Base-by-base conservation (phyloP, 2,329 filamentous ascomycete species). In the Helotiales sp. region DNA sequence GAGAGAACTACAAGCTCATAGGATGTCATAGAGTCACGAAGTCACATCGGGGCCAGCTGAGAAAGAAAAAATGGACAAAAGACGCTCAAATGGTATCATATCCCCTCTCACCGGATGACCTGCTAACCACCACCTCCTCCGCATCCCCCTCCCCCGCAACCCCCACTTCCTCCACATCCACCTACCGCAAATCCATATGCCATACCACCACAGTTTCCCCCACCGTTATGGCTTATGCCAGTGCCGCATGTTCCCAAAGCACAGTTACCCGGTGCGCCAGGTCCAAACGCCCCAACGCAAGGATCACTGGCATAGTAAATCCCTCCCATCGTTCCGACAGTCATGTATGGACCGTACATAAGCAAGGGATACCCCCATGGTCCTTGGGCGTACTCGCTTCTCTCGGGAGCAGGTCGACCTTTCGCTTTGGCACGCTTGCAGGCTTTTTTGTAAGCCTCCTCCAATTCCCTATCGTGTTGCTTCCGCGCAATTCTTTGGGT, bases 361-460 rank as follows among this genome's bases (percentile, higher is more conserved):
- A 81, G 77, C 68, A 85, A 86, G 0, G 79, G 77, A 59, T 84
- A 84, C 0, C 85, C 85, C 86, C 86, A 76, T 8, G 70, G 58
- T 24, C 67, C 69, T 13, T 69, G 68, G 52, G 75, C 87, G 74
- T 86, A 87, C 45, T 83, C 76, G 3, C 85, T 80, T n/a, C 79
- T 76, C 0, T 80, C 77, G 1, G 85, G 85, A 3, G 86, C 71
- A 0, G 78, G 77, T 3, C 84, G 78, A 3, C 85, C 84, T 66
- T 83, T 84, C 67, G 82, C 83, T 66, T 79, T 77, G 0, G 86
- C 85, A 1, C 86, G 81, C 50, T 79, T 81, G 20, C 77, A 76
- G 0, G 86, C 86, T 68, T 84, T 85, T 28, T 80, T 78, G 75
- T 92, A 92, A 34, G 86, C 84, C 3, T 79, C 78, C 30, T 90